Evolutionary conservation across 495 filamentous ascomycete genomes (phyloP), one percentile per base, ranked within the genome.

Genomic region (Penicillium diatomitis): DNA sequence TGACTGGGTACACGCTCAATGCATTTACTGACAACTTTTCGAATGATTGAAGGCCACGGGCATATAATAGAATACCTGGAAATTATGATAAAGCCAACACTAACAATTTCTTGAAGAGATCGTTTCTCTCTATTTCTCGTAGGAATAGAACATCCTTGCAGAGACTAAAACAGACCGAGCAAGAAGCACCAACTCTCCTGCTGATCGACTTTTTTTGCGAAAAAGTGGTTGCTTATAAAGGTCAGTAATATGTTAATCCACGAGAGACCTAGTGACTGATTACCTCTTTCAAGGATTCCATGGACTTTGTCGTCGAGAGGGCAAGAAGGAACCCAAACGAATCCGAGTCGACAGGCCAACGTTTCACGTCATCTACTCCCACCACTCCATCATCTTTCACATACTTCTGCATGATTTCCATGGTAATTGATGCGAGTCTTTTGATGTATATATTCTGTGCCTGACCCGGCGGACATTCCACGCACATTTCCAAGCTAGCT

Each of bases 371-470:
- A 46, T 67, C 62, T 4, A 71, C 41, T 2, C 62, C 62, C 10
- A 63, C 54, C 12, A 59, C 47, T 8, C 60, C 58, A 49, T 66
- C 62, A 6, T 66, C 60, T 52, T 69, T 71, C 27, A 35, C 43
- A 53, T 65, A 69, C 45, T 65, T 68, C 55, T 69, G 54, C 57
- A 71, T 71, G 8, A 67, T 43, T 55, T 63, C 58, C 59, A 64
- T 66, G 6, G 50, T 56, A 9, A 66, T 65, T 28, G 40, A 51
- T 6, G 54, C 42, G 4, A 68, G 43, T 10, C 41, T 38, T 48
- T 51, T 54, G n/a, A 66, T 50, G 46, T 53, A 49, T 12, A 39
- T 6, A 40, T 37, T 34, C 44, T 61, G 38, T 8, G 12, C 8
- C 33, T 54, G 37, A 35, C 20, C 20, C 7, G 46, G 49, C 28